phyloP scores from a whole-genome alignment of 176 grass and related monocot genomes.

The Carex myosuroides region DNA sequence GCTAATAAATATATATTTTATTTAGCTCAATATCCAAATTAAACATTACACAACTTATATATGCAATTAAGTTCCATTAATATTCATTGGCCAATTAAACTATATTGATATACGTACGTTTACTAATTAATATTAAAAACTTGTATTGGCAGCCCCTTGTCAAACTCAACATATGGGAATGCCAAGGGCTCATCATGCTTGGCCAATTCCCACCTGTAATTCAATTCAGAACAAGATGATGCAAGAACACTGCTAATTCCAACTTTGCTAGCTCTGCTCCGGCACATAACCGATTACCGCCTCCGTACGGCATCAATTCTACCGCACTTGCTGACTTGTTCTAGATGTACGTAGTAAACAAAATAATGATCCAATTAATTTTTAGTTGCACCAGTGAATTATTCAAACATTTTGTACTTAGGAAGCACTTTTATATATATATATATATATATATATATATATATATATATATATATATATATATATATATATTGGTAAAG shows the following conservation, averaged over 20 bases:
- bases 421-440: too few relatives aligned
- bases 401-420: too few relatives aligned
- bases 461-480: too few relatives aligned
- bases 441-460: too few relatives aligned
- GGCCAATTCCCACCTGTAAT: constrained; percentile 31
- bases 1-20: neutral
- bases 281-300: constrained; percentile 22
- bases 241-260: constrained; percentile 36
- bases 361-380: too few relatives aligned
- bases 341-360: neutral
- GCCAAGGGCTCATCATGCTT: constrained; percentile 21
- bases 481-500: neutral
- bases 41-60: neutral
- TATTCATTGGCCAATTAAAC: neutral
- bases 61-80: neutral
- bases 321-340: neutral
- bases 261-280: constrained; percentile 35
- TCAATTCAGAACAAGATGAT: constrained; percentile 31
- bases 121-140: constrained; percentile 8
- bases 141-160: constrained; percentile 20
- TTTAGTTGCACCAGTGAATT: too few relatives aligned
- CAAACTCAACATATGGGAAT: constrained; percentile 30
- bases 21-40: neutral
- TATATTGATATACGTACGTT: neutral
- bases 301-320: constrained; percentile 27